Percentiles rank a stretch among this genome's conserved stretches.
Evolutionary conservation across 805 yeast genomes (phyloP).

Genomic region (Lipomyces spencermartinsiae): DNA sequence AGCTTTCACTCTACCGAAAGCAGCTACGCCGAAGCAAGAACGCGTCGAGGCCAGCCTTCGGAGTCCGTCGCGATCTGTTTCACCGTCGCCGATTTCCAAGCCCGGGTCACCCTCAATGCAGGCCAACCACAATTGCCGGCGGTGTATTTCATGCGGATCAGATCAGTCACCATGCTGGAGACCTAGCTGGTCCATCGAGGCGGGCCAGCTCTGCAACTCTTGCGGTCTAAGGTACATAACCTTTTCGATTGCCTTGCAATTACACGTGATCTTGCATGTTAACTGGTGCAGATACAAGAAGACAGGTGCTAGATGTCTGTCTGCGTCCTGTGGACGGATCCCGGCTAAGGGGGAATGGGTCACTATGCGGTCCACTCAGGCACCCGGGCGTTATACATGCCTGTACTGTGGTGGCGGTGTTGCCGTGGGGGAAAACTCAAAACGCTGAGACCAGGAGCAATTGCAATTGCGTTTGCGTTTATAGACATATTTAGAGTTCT

Average conservation of each 20-base stretch:
- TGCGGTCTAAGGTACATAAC: constrained; percentile 68
- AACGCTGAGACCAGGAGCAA: constrained; percentile 28
- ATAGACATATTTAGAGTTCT: background rate
- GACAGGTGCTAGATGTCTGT: constrained; percentile 88
- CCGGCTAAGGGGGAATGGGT: constrained; percentile 98
- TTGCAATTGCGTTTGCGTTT: background rate
- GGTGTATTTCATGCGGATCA: constrained; percentile 88
- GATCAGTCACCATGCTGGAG: constrained; percentile 98
- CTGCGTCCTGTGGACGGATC: constrained; percentile 75
- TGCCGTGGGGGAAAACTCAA: constrained; percentile 36
- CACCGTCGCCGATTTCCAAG: constrained; percentile 29
- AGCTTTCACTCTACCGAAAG: constrained; percentile 12
- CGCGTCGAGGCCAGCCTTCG: constrained; percentile 18
- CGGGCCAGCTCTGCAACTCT: constrained; percentile 96
- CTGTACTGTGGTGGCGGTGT: constrained; percentile 65
- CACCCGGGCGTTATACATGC: constrained; percentile 51
- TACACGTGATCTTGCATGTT: background rate
- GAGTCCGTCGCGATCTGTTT: constrained; percentile 21
- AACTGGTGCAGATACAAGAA: constrained; percentile 71
- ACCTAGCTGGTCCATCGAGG: constrained; percentile 90
- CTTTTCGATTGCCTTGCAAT: background rate
- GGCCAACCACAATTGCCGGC: constrained; percentile 47
- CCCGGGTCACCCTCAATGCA: constrained; percentile 18
- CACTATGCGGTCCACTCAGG: constrained; percentile 57
- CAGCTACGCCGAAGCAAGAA: constrained; percentile 6